A percentile compares a stretch with the other conserved stretches of the same genome.
phyloP scores from a whole-genome alignment of 1,284 basidiomycete species.

The Sparassis latifolia region DNA sequence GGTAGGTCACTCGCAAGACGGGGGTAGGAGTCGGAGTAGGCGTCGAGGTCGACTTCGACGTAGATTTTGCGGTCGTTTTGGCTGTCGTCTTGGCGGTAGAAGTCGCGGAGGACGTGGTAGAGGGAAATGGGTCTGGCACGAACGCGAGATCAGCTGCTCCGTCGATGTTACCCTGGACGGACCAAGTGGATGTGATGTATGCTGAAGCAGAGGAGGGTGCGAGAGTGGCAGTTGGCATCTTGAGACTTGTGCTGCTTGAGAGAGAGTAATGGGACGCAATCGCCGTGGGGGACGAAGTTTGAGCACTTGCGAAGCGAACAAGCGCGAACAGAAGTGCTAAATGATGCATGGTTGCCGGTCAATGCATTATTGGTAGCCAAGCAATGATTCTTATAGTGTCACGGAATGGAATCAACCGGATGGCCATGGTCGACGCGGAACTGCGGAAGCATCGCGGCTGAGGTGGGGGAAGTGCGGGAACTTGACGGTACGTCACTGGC shows the following conservation, averaged over 20 bases:
- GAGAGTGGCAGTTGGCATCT: constrained; percentile 62
- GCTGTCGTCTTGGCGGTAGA: no score
- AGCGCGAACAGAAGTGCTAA: no score
- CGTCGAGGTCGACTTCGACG: no score
- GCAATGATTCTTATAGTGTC: no score
- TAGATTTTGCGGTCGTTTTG: no score
- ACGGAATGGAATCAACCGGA: no score
- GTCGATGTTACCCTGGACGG: constrained; percentile 48
- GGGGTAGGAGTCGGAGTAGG: constrained; percentile 20
- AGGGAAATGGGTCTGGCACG: constrained; percentile 60
- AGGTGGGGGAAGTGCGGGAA: no score
- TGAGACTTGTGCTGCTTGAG: constrained; percentile 53
- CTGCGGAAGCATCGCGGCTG: no score
- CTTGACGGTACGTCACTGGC: no score
- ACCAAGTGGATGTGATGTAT: constrained; percentile 53
- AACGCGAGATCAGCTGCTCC: constrained; percentile 50
- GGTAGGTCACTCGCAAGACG: constrained; percentile 62
- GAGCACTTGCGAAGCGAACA: background rate
- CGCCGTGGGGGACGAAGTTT: constrained; percentile 23
- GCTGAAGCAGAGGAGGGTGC: constrained; percentile 40
- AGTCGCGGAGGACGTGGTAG: constrained; percentile 27
- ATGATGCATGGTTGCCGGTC: no score
- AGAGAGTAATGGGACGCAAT: constrained; percentile 52
- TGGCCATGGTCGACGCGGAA: no score
- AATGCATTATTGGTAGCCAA: no score